Conservation (phyloP, 192 early-diverging fungal genomes). For the Pilaira anomala region DNA sequence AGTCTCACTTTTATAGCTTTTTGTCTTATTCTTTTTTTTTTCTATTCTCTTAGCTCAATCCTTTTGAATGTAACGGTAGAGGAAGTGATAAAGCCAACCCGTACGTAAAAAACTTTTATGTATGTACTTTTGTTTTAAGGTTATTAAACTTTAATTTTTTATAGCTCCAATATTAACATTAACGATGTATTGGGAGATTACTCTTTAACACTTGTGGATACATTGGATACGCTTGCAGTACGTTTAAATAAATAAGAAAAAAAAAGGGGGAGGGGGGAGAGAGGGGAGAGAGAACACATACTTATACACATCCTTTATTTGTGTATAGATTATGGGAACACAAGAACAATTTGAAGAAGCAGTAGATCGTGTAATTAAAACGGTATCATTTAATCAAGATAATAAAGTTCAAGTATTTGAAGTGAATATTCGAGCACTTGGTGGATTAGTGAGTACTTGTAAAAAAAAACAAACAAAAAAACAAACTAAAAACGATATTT, state of each 20-base stretch:
- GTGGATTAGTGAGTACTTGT: constrained; percentile 57
- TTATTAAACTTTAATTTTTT: background rate
- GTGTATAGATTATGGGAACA: constrained; percentile 65
- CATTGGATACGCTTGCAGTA: constrained; percentile 81
- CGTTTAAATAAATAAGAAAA: too few relatives aligned
- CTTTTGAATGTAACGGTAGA: constrained; percentile 75
- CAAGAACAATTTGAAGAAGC: constrained; percentile 60
- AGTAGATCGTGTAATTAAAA: constrained; percentile 58
- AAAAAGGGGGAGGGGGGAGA: too few relatives aligned
- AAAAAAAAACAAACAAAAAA: background rate
- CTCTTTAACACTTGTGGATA: constrained; percentile 89
- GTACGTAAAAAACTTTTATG: constrained; percentile 31
- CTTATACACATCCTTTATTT: background rate
- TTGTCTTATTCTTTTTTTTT: too few relatives aligned
- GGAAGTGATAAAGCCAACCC: constrained; percentile 64
- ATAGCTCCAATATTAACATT: constrained; percentile 51
- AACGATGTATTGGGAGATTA: constrained; percentile 97
- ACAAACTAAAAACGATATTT: background rate
- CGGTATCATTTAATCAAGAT: constrained; percentile 77
- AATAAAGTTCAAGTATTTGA: constrained; percentile 94
- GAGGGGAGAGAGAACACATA: background rate
- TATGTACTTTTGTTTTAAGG: constrained; percentile 3
- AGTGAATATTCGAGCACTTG: constrained; percentile 87
- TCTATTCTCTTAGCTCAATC: constrained; percentile 57
- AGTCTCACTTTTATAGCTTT: too few relatives aligned